Percentiles rank a stretch among this genome's conserved stretches.
Conservation (phyloP, 306 rosid genomes). For the Vigna trinervia region DNA sequence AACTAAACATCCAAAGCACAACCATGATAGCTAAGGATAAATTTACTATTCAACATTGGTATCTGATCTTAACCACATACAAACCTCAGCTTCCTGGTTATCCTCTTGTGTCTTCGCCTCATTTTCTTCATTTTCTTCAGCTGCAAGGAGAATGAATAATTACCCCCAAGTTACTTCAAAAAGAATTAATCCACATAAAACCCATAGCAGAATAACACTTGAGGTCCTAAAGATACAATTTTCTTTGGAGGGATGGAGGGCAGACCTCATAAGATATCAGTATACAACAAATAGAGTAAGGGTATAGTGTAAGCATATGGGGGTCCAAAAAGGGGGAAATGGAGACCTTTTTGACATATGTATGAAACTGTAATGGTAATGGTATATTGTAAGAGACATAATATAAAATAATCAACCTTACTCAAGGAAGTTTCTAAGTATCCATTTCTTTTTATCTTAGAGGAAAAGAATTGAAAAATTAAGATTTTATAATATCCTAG, state of each 20-base stretch:
- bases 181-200: conserved; percentile 30
- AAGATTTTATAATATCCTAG: not conserved
- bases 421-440: not conserved
- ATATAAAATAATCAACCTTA: not conserved
- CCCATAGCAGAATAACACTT: not conserved
- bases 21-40: conserved; percentile 16
- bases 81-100: conserved; percentile 66
- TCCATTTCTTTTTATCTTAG: conserved; percentile 11
- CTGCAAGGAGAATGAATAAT: conserved; percentile 50
- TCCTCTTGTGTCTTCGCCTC: conserved; percentile 55
- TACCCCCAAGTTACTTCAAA: conserved; percentile 28
- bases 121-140: conserved; percentile 49
- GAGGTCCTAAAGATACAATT: not conserved
- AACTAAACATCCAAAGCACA: conserved; percentile 37
- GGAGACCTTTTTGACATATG: conserved; percentile 4
- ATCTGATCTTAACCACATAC: conserved; percentile 47
- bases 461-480: not conserved
- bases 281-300: not conserved
- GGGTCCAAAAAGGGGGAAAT: not conserved
- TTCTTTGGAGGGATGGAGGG: not conserved
- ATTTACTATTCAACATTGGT: conserved; percentile 40
- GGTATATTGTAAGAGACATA: not conserved
- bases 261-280: not conserved
- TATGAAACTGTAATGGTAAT: not conserved
- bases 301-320: not conserved